Evolutionary conservation across 148 eudicot species (phyloP).

Genomic region (Vaccinium macrocarpon): DNA sequence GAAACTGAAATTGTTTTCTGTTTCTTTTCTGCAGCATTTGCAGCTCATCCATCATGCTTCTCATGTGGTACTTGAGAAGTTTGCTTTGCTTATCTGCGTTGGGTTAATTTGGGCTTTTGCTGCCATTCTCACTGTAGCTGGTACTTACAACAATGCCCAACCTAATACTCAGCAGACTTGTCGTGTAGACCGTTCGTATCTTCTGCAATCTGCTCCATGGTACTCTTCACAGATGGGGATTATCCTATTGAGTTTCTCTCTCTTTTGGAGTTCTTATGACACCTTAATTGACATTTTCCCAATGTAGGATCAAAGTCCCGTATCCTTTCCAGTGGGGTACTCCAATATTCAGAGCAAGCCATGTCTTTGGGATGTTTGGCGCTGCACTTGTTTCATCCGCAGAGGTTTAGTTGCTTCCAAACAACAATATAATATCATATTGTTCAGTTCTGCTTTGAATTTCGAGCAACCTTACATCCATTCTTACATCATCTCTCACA

Average conservation of each 20-base stretch:
- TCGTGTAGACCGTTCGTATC: constrained; percentile 64
- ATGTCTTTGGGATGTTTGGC: constrained; percentile 97
- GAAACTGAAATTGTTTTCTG: neutral
- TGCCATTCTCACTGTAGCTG: constrained; percentile 81
- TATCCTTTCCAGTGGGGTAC: constrained; percentile 97
- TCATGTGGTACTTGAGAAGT: constrained; percentile 60
- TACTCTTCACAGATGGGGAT: constrained; percentile 20
- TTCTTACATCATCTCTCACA: no score
- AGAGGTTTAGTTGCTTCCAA: constrained; percentile 53
- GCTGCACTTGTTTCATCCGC: constrained; percentile 91
- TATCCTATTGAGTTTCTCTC: neutral
- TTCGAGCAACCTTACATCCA: neutral
- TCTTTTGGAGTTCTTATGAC: neutral
- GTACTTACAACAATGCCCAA: constrained; percentile 67
- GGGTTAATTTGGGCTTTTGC: constrained; percentile 86
- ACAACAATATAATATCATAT: neutral
- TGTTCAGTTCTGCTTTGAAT: neutral
- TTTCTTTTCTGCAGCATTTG: constrained; percentile 53
- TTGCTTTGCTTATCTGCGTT: constrained; percentile 74
- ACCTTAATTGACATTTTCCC: neutral
- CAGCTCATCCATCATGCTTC: constrained; percentile 45
- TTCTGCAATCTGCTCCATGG: constrained; percentile 91
- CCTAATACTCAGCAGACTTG: constrained; percentile 57
- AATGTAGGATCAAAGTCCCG: constrained; percentile 71
- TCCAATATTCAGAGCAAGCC: constrained; percentile 88